A percentile compares a stretch with the other conserved stretches of the same genome.
Conservation (phyloP, 805 yeast genomes). For the Metschnikowia bowlesiae region DNA sequence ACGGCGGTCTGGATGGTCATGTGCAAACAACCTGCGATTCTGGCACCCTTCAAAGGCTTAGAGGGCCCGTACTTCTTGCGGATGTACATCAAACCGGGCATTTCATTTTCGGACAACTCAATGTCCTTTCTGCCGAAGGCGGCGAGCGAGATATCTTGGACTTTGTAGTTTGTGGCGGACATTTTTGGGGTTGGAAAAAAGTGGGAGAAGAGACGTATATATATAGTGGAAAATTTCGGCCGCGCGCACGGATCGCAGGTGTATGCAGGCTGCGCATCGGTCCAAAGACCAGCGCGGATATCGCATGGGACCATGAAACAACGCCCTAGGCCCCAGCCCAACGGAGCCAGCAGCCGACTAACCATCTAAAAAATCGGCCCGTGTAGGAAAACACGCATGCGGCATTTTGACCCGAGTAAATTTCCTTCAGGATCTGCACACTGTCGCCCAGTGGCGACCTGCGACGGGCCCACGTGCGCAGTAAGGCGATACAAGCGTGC, state of each 20-base stretch:
- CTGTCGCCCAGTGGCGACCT: too few species aligned
- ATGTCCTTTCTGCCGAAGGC: slow-evolving; percentile 99
- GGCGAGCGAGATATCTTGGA: slow-evolving; percentile 96
- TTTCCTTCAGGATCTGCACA: too few species aligned
- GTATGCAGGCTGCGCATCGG: background rate
- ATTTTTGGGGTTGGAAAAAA: slow-evolving; percentile 12
- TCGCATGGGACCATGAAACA: too few species aligned
- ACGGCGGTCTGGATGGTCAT: slow-evolving; percentile 99
- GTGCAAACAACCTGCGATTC: slow-evolving; percentile 98
- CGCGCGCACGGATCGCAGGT: background rate
- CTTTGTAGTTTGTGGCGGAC: slow-evolving; percentile 70
- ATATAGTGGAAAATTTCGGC: background rate
- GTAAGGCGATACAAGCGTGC: too few species aligned
- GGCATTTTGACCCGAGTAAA: too few species aligned
- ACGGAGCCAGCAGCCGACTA: too few species aligned
- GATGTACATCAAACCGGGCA: slow-evolving; percentile 99
- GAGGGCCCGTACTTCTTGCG: slow-evolving; percentile 85
- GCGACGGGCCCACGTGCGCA: too few species aligned
- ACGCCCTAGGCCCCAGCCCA: too few species aligned
- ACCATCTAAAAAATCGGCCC: too few species aligned
- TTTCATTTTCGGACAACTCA: slow-evolving; percentile 97
- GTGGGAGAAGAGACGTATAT: background rate
- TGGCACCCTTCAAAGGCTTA: slow-evolving; percentile 97
- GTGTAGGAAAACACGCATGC: too few species aligned
- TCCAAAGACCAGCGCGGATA: background rate